Conservation (phyloP, 805 yeast genomes). For the Candida pseudofarinosa region DNA sequence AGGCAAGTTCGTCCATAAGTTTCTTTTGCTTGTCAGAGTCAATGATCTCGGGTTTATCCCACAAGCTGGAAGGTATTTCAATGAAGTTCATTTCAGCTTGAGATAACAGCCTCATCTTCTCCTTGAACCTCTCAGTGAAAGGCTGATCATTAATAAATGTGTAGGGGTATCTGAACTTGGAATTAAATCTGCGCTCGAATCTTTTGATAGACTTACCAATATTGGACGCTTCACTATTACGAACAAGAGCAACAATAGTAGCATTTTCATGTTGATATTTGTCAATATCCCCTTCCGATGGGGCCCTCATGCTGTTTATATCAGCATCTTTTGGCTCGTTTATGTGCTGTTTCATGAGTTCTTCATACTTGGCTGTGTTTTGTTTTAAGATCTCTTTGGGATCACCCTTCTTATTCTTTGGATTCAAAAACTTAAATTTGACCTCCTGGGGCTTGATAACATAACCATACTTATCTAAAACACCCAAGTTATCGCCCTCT, state of each 20-base stretch:
- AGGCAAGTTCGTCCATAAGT: conserved; percentile 37
- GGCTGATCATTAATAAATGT: conserved; percentile 72
- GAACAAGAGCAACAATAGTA: conserved; percentile 67
- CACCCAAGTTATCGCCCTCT: conserved; percentile 1
- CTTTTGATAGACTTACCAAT: conserved; percentile 52
- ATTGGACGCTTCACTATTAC: conserved; percentile 54
- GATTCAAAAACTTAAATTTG: conserved; percentile 29
- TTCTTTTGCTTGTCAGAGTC: conserved; percentile 41
- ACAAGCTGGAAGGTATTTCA: conserved; percentile 38
- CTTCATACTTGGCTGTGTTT: conserved; percentile 37
- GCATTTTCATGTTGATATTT: conserved; percentile 58
- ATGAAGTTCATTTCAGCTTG: conserved; percentile 34
- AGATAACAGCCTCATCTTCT: conserved; percentile 30
- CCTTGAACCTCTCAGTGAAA: conserved; percentile 56
- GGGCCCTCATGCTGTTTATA: conserved; percentile 25
- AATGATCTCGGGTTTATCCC: conserved; percentile 60
- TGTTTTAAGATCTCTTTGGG: conserved; percentile 28
- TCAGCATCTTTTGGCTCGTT: conserved; percentile 46
- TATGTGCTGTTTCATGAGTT: conserved; percentile 33
- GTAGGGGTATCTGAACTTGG: conserved; percentile 74
- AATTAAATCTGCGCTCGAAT: conserved; percentile 63
- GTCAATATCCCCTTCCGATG: conserved; percentile 14
- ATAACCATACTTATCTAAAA: conserved; percentile 10
- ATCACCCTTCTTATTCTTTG: conserved; percentile 21
- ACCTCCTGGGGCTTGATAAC: conserved; percentile 25